Percentiles rank a stretch among this genome's conserved stretches.
Conservation (phyloP, 2,329 filamentous ascomycete genomes). For the Aureobasidium sp. region DNA sequence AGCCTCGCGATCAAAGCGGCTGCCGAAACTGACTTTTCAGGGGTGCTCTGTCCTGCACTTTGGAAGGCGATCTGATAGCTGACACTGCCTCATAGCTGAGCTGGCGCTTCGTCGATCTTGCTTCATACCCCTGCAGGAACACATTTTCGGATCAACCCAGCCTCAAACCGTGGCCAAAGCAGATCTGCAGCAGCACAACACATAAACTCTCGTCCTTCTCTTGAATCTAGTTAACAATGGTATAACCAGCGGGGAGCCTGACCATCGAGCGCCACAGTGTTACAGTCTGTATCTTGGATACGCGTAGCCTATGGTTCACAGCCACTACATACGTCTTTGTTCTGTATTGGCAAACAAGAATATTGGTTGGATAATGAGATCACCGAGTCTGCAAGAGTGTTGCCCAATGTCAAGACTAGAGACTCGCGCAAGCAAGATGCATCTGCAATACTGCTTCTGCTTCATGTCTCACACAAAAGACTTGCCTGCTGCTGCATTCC, state of each 20-base stretch:
- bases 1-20: neutral
- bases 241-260: neutral
- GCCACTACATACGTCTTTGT: slow-evolving; percentile 1
- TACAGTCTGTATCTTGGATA: neutral
- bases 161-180: neutral
- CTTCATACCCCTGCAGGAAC: slow-evolving; percentile 13
- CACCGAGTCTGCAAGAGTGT: neutral
- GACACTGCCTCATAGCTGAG: neutral
- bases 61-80: neutral
- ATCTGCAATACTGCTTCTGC: neutral
- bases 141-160: neutral
- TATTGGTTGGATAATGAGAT: neutral
- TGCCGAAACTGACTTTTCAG: neutral
- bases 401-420: neutral
- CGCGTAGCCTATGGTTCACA: neutral
- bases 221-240: neutral
- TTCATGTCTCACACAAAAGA: neutral
- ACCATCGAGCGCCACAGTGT: slow-evolving; percentile 1
- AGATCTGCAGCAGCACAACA: neutral
- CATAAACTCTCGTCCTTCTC: neutral
- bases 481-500: neutral
- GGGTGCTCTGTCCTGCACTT: neutral
- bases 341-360: neutral
- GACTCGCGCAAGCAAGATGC: neutral
- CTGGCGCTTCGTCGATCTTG: slow-evolving; percentile 10